Base-by-base conservation (phyloP, 2,329 filamentous ascomycete genomes). In the Cladosporium sp. region DNA sequence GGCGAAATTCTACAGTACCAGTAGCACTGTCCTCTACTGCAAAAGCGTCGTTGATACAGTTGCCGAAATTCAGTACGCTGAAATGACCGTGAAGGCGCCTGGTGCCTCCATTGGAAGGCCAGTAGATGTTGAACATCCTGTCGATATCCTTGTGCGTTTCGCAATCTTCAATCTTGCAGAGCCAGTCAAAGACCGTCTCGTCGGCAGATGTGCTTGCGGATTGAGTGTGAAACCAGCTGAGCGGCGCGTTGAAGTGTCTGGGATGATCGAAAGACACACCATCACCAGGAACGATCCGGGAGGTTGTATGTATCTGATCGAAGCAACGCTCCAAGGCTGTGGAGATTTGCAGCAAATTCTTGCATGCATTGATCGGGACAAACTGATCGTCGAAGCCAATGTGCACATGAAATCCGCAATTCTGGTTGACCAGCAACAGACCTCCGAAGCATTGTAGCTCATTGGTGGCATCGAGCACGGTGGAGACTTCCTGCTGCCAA, bases 1-100 rank as follows among this genome's bases (percentile, higher is more conserved):
- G 62, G 6, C 61, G 55, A 54, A 66, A 66, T 49, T 62, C 61
- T 33, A 66, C 59, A 2, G 63, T 66, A 13, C 52, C 51, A 7
- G 27, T 50, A 3, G 32, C 32, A 4, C 4, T 35, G 32, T 3
- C 4, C n/a, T n/a, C 13, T 7, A n/a, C 4, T 35, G 13, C 3
- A 15, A 15, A 15, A 7, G 3, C 15, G n/a, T 16, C 8, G 7
- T n/a, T 8, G 32, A 35, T 16, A n/a, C 32, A 35, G 32, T 35
- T 35, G 32, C 15, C 32, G 13, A 35, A 35, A 15, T 35, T 35
- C 3, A 35, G 32, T 16, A 35, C 32, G 13, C 13, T 15, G 13
- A 15, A 15, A 16, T 35, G 32, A 16, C 13, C 32, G 15, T 35
- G 13, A 7, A 15, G 3, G 12, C 3, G 8, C 13, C 32, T n/a